Base-by-base conservation (phyloP, 352 stramenopile genomes). In the Globisporangium apiculatum region DNA sequence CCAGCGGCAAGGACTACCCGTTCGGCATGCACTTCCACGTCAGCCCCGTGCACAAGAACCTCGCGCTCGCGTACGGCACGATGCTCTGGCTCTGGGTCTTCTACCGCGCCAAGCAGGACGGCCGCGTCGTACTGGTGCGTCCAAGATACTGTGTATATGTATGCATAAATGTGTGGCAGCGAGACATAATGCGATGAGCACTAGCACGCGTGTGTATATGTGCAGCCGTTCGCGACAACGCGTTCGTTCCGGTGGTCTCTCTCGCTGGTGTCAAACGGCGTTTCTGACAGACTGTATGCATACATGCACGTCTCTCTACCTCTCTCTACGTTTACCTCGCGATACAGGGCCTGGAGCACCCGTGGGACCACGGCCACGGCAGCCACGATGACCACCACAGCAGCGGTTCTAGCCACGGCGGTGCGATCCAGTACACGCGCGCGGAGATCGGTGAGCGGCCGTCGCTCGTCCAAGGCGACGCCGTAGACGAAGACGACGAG, bases 11-110 rank as follows among this genome's bases (percentile, higher is more conserved):
- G 61, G 68, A 73, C 58, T 94, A 91, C 61, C 82, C 84, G 7
- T 82, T 89, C 68, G 84, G 83, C 37, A 94, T 94, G 84, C 84
- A 94, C 71, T 94, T 94, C 68, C 86, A 96, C 61, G 86, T 96
- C 58, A 88, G 75, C 66, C 75, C 81, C 17, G 75, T 91, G 61
- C 83, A 96, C 80, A 94, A 94, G 73, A 89, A 92, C 69, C 66
- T 94, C 51, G 86, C 67, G 51, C 67, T 89, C 56, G 83, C 81
- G n/a, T 92, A 95, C 66, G 85, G 84, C 71, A 92, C 81, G 40
- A 87, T 96, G 76, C 79, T 91, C 46, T 96, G 87, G 87, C 77
- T 96, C 55, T 96, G 87, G 87, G 68, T 96, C 66, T 95, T 96
- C 69, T 95, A 78, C 64, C 80, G 87, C 48, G 82, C 84, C 72